Percentiles rank a stretch among this genome's conserved stretches.
phyloP scores from a whole-genome alignment of 257 asterid genomes.

The Thymus quinquecostatus region DNA sequence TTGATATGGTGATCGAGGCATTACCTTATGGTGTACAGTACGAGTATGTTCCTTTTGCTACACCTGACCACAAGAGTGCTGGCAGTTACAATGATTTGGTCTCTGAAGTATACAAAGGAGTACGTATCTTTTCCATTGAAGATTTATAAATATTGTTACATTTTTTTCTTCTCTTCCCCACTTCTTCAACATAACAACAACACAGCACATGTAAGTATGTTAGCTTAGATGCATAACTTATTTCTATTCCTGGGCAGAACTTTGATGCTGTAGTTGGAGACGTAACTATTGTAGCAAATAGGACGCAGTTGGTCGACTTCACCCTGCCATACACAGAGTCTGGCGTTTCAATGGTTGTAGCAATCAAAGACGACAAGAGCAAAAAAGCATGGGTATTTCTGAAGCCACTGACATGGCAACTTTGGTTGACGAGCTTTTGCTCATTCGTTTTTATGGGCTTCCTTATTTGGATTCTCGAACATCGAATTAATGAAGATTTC shows the following conservation, averaged over 20 bases:
- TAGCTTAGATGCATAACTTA: not conserved
- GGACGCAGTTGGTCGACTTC: constrained; percentile 35
- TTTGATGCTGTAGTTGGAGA: constrained; percentile 29
- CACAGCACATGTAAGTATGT: not conserved
- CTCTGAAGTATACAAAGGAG: constrained; percentile 39
- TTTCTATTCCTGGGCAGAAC: constrained; percentile 22
- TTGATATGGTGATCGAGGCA: constrained; percentile 35
- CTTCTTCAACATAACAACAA: not conserved
- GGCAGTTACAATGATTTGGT: constrained; percentile 30
- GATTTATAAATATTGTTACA: too few relatives aligned
- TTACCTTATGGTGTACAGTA: constrained; percentile 39
- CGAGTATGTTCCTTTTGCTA: constrained; percentile 39
- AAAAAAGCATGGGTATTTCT: constrained; percentile 33
- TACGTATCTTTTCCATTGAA: not conserved
- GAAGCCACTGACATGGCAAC: constrained; percentile 35
- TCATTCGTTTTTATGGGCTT: constrained; percentile 26
- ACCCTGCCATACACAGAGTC: constrained; percentile 33
- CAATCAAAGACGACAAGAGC: constrained; percentile 18
- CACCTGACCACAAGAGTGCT: constrained; percentile 8
- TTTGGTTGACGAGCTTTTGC: constrained; percentile 33
- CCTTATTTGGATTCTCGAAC: constrained; percentile 34
- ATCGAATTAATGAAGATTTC: not conserved
- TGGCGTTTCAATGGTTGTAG: constrained; percentile 34
- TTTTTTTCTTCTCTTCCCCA: too few relatives aligned
- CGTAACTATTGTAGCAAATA: constrained; percentile 17